Evolutionary conservation across 345 rosid species (phyloP), one percentile per base, ranked within the genome.

Genomic region (Nasturtium officinale): DNA sequence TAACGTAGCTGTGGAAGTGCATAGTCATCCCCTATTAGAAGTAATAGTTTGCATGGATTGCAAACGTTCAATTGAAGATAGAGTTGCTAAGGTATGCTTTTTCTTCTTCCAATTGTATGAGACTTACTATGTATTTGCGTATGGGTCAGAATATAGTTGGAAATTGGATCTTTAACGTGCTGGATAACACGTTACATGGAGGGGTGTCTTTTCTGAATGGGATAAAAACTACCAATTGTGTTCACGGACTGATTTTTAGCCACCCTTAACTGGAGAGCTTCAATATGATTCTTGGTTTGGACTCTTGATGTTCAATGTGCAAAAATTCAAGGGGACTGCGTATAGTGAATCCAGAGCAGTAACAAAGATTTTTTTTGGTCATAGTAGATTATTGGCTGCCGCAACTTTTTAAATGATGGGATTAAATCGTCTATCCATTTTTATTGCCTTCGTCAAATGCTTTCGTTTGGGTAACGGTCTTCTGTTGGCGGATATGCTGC

Each of bases 31-130:
- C 15, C 82, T 88, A 62, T 69, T 95, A 73, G 83, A 86, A 75
- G 99, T 95, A 59, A 90, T 95, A 69, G 47, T 95, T 72, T 95
- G 99, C 90, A 78, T 72, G 70, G 90, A 84, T 72, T 95, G 99
- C 88, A 91, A 90, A 85, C 63, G 69, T 63, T 79, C 80, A 52
- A 66, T 91, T 74, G 92, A 87, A 79, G 84, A 82, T 33, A 95
- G 86, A 83, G 77, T 82, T 67, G 54, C 77, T 54, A 86, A 87
- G 99, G 99, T 95, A 81, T 74, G 82, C n/a, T 61, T 46, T 73
- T 46, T 67, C n/a, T 12, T 63, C 59, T 25, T 69, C 35, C 54
- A 69, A 0, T 52, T 73, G 23, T 68, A 46, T 38, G 23, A 1
- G 48, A 46, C 23, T 46, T 20, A n/a, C 33, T 2, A 7, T 53